Evolutionary conservation across 306 rosid genomes (phyloP).

Genomic region (Lathyrus sativus): DNA sequence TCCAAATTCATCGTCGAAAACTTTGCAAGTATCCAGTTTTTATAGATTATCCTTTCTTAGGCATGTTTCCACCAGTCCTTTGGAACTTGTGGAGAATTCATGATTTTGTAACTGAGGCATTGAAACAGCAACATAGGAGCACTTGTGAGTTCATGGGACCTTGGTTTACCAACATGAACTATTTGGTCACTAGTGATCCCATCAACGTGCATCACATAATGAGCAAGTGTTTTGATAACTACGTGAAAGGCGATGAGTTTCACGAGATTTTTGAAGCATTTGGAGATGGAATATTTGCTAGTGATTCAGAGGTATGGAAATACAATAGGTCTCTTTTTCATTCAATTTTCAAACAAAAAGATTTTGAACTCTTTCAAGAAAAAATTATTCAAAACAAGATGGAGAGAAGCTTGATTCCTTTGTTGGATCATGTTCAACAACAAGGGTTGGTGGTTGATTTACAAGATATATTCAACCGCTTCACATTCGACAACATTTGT

Average conservation of each 20-base stretch:
- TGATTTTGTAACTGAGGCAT: neutral
- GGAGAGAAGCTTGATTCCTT: constrained; percentile 21
- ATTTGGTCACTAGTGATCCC: constrained; percentile 40
- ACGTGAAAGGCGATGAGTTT: constrained; percentile 36
- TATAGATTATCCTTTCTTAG: constrained; percentile 41
- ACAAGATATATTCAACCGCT: neutral
- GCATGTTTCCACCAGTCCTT: constrained; percentile 36
- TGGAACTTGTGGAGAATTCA: constrained; percentile 16
- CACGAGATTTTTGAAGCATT: constrained; percentile 43
- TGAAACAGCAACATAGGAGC: constrained; percentile 24
- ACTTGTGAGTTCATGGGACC: constrained; percentile 38
- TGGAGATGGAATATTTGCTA: constrained; percentile 47
- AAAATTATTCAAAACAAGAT: constrained; percentile 34
- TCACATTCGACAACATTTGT: constrained; percentile 47
- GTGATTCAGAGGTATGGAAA: constrained; percentile 42
- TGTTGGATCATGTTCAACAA: constrained; percentile 20
- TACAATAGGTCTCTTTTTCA: constrained; percentile 32
- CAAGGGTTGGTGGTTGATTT: constrained; percentile 9
- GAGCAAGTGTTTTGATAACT: constrained; percentile 41
- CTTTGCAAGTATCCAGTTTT: neutral
- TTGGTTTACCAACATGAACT: constrained; percentile 42
- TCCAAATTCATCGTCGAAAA: neutral
- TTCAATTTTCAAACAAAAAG: neutral
- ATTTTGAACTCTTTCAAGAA: constrained; percentile 26
- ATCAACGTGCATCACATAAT: constrained; percentile 39